Evolutionary conservation across 371 early-diverging fungal species (phyloP).

Genomic region (Mortierella sp.): DNA sequence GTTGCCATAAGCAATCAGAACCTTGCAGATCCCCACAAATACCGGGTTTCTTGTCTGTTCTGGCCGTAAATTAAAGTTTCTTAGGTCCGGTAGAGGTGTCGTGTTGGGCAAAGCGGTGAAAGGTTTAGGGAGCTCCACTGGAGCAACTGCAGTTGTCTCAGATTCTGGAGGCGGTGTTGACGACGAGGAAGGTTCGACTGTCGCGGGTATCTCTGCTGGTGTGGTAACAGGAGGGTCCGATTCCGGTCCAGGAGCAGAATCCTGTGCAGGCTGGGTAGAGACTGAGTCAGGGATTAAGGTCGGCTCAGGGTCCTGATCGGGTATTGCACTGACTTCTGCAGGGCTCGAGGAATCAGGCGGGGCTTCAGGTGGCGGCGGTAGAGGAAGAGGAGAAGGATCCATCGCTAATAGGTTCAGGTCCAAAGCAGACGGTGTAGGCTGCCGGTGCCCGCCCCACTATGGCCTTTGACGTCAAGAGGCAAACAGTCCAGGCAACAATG

Average conservation of each 20-base stretch:
- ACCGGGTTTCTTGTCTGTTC: slow-evolving; percentile 47
- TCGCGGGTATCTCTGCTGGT: no score
- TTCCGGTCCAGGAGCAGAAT: neutral
- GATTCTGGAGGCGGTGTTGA: no score
- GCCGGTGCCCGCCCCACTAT: no score
- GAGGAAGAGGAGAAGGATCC: neutral
- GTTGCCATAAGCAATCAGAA: slow-evolving; percentile 47
- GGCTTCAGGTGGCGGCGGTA: neutral
- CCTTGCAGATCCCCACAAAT: slow-evolving; percentile 47
- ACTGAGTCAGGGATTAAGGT: neutral
- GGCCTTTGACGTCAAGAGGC: no score
- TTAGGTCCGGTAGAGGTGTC: slow-evolving; percentile 37
- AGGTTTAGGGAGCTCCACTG: slow-evolving; percentile 25
- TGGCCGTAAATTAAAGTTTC: slow-evolving; percentile 37
- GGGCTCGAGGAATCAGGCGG: slow-evolving; percentile 1
- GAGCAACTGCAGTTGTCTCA: neutral
- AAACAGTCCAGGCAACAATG: no score
- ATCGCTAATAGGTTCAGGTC: neutral
- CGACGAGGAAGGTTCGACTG: neutral
- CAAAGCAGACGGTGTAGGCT: no score
- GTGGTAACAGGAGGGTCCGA: neutral
- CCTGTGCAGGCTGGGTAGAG: neutral
- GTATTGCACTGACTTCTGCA: neutral
- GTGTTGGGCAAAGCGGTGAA: slow-evolving; percentile 27
- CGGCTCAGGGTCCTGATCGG: neutral